Conservation (phyloP, 2,329 filamentous ascomycete genomes). For the Rhynchosporium secalis region DNA sequence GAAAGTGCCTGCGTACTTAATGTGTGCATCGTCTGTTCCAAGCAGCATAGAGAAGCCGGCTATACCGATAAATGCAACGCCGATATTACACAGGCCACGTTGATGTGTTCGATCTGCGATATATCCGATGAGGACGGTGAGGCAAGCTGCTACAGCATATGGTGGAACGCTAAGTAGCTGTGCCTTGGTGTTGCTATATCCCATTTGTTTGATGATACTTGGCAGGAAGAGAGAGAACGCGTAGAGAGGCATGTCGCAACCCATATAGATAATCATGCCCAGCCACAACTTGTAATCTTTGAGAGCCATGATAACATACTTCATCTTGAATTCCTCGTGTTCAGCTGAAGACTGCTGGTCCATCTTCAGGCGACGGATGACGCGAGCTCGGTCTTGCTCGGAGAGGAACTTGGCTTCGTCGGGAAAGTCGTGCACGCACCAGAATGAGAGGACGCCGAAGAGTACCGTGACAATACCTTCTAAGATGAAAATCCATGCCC, state of each 20-base stretch:
- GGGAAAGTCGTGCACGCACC: conserved; percentile 82
- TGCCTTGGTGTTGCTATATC: conserved; percentile 57
- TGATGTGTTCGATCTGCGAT: conserved; percentile 72
- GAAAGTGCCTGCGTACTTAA: conserved; percentile 83
- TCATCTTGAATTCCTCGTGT: conserved; percentile 72
- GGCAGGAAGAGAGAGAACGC: conserved; percentile 78
- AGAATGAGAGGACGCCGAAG: conserved; percentile 68
- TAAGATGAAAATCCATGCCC: conserved; percentile 68
- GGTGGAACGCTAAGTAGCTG: conserved; percentile 76
- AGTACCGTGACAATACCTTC: conserved; percentile 71
- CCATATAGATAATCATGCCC: conserved; percentile 77
- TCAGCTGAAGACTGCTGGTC: conserved; percentile 76
- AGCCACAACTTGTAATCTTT: conserved; percentile 84
- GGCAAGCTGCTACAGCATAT: conserved; percentile 67
- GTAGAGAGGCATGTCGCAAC: conserved; percentile 69
- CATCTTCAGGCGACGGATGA: conserved; percentile 66
- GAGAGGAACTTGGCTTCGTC: conserved; percentile 73
- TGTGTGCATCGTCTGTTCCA: conserved; percentile 58
- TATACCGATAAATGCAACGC: conserved; percentile 68
- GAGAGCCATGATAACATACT: conserved; percentile 69
- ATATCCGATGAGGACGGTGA: conserved; percentile 71
- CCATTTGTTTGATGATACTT: conserved; percentile 66
- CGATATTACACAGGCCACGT: conserved; percentile 80
- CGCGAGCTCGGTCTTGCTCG: conserved; percentile 66
- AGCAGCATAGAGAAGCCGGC: conserved; percentile 80